phyloP scores from a whole-genome alignment of 306 rosid genomes.

The Gynostemma pentaphyllum region DNA sequence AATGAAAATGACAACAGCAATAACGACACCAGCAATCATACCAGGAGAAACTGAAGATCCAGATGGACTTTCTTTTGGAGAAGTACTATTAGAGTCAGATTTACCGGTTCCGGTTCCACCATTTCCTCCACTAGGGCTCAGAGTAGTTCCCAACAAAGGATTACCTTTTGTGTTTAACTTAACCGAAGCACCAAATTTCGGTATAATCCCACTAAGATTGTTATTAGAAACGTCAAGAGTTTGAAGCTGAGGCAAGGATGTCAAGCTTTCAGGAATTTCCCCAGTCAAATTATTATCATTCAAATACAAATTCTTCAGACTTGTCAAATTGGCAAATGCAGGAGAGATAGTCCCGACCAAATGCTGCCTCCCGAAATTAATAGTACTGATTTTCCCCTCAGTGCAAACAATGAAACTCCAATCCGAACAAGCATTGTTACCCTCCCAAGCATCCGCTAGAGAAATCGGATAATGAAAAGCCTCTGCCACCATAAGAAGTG shows the following conservation, averaged over 20 bases:
- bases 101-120: slow-evolving; percentile 16
- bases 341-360: slow-evolving; percentile 54
- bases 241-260: slow-evolving; percentile 34
- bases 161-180: slow-evolving; percentile 37
- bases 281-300: slow-evolving; percentile 38
- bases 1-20: slow-evolving; percentile 38
- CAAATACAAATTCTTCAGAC: slow-evolving; percentile 34
- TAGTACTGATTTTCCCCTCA: slow-evolving; percentile 19
- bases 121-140: slow-evolving; percentile 27
- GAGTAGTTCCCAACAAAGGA: slow-evolving; percentile 34
- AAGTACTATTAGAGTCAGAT: slow-evolving; percentile 19
- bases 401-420: slow-evolving; percentile 42
- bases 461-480: slow-evolving; percentile 34
- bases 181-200: slow-evolving; percentile 34
- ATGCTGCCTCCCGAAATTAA: slow-evolving; percentile 30
- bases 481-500: slow-evolving; percentile 36
- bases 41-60: slow-evolving; percentile 29
- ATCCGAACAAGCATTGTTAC: slow-evolving; percentile 25
- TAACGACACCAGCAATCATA: slow-evolving; percentile 52
- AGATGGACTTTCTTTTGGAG: slow-evolving; percentile 19
- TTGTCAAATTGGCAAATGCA: slow-evolving; percentile 43
- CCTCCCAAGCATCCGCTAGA: slow-evolving; percentile 38
- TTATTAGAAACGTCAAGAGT: slow-evolving; percentile 51
- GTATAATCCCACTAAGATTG: slow-evolving; percentile 41
- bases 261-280: slow-evolving; percentile 35